Conservation (phyloP, 2,329 filamentous ascomycete species). For the Elsinoe fawcettii region DNA sequence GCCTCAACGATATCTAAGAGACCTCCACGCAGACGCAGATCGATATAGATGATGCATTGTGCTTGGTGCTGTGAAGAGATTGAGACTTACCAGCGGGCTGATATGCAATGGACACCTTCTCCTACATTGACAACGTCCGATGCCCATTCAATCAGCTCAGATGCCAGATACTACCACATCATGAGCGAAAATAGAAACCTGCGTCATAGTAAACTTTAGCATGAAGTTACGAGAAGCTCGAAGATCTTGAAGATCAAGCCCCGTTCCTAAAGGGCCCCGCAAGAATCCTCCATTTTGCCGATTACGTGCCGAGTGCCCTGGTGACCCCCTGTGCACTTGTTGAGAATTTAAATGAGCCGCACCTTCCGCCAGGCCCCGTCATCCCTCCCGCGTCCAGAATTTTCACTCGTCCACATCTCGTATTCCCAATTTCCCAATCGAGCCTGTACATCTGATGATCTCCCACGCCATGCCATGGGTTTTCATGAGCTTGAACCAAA, state of each 20-base stretch:
- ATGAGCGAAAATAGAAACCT: not conserved
- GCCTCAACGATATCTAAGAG: too few species aligned
- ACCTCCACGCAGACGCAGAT: too few species aligned
- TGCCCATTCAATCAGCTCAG: too few species aligned
- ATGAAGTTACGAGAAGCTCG: not conserved
- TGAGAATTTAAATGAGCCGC: conserved; percentile 4
- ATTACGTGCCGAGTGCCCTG: too few species aligned
- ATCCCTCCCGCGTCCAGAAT: conserved; percentile 2
- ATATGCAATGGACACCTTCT: too few species aligned
- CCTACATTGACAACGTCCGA: too few species aligned
- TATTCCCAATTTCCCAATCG: conserved; percentile 5
- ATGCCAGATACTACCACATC: too few species aligned
- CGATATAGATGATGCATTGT: too few species aligned
- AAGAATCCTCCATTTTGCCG: not conserved
- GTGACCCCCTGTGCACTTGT: not conserved
- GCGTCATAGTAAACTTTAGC: not conserved
- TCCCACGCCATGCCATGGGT: conserved; percentile 3
- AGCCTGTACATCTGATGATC: conserved; percentile 6
- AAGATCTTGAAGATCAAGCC: not conserved
- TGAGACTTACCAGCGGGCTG: too few species aligned
- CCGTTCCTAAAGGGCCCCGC: not conserved
- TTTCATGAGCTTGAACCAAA: conserved; percentile 4
- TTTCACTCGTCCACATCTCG: conserved; percentile 13
- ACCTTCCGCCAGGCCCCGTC: not conserved
- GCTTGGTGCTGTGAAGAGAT: too few species aligned